Base-by-base conservation (phyloP, 2,329 filamentous ascomycete genomes). In the Arthrobotrys sphaeroides region DNA sequence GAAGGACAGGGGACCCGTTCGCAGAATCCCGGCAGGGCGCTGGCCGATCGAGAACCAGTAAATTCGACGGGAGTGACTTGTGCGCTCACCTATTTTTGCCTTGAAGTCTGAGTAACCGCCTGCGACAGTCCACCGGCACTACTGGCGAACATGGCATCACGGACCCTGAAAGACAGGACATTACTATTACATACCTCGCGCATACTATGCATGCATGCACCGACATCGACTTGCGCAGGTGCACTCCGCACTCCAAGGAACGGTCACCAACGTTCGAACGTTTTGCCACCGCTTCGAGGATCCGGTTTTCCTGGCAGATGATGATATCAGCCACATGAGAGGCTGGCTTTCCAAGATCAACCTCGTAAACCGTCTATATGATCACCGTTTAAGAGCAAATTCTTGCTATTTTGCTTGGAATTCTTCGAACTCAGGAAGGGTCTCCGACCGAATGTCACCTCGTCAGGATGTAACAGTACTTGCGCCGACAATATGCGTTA, bases 41-140 rank as follows among this genome's bases (percentile, higher is more conserved):
- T 47, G 16, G 61, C 24, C 38, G 53, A 67, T 61, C 69, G 16
- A 66, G 62, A 49, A 28, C 72, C 72, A 65, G 45, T 68, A 57
- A 65, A 64, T 69, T 74, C 53, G 62, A 62, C n/a, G 36, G 13
- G 51, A 62, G 51, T 64, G 70, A 68, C 70, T 65, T 74, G 55
- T 61, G 51, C 45, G 53, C 55, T 68, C 62, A 75, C 57, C 64
- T 69, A 55, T 75, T 69, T 75, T 68, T 68, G 72, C 72, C 49
- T 36, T 68, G 64, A 24, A 69, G 72, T 75, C 57, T 47, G 72
- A 75, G 72, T 62, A 75, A 75, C 55, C 72, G 72, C 72, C 70
- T 51, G 22, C 64, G 40, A 10, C 62, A 31, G 42, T 64, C 53
- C 65, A 53, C 31, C 22, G 28, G 24, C 43, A 49, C 53, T 42